phyloP scores from a whole-genome alignment of 495 filamentous ascomycete genomes.

The Penicillium riverlandense region DNA sequence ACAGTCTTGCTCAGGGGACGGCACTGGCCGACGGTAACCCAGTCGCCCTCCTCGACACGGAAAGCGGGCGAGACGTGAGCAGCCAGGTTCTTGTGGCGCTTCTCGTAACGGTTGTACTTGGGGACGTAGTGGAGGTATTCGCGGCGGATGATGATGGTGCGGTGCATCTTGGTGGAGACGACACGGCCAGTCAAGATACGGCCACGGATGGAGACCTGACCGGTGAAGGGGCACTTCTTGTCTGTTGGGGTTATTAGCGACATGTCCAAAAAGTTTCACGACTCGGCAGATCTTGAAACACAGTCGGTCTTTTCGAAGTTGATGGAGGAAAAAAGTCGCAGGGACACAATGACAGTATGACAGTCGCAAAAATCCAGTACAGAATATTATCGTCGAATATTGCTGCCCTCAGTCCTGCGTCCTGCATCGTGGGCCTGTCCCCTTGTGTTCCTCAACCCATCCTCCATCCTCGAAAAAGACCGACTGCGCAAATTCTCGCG shows the following conservation, averaged over 20 bases:
- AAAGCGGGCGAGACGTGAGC: slow-evolving; percentile 98
- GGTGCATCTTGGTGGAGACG: slow-evolving; percentile 99
- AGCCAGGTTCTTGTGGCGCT: slow-evolving; percentile 98
- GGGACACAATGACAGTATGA: background rate
- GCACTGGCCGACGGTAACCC: slow-evolving; percentile 99
- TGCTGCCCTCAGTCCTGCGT: too few relatives aligned
- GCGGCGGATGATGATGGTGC: slow-evolving; percentile 96
- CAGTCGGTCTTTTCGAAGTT: slow-evolving; percentile 7
- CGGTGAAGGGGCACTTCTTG: slow-evolving; percentile 99
- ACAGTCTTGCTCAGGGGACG: slow-evolving; percentile 97
- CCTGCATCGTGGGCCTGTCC: too few relatives aligned
- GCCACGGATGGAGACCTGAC: slow-evolving; percentile 95
- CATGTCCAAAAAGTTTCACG: background rate
- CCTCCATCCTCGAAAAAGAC: slow-evolving; percentile 18
- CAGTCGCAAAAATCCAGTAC: too few relatives aligned
- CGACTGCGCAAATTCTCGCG: slow-evolving; percentile 12
- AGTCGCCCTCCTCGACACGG: slow-evolving; percentile 99
- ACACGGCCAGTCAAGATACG: slow-evolving; percentile 99
- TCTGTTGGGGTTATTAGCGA: slow-evolving; percentile 52
- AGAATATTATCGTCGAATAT: too few relatives aligned
- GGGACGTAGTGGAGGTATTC: slow-evolving; percentile 99
- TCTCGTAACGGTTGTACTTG: slow-evolving; percentile 99
- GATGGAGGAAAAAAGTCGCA: background rate
- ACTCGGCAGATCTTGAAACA: slow-evolving; percentile 7
- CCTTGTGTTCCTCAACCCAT: too few relatives aligned